Percentiles rank a stretch among this genome's conserved stretches.
Conservation (phyloP, 257 asterid species). For the Agastache rugosa region DNA sequence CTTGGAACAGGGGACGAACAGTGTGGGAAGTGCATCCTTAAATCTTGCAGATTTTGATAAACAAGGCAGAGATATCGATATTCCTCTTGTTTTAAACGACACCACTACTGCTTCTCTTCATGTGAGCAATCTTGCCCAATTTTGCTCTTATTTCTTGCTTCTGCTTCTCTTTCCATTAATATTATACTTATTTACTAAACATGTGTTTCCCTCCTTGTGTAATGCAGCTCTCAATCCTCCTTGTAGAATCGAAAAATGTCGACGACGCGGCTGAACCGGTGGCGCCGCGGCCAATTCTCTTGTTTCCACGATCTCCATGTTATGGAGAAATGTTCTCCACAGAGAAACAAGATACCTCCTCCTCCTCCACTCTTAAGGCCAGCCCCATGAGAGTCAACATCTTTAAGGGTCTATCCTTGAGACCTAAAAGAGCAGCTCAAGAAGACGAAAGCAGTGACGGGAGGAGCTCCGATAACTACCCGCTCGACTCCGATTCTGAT, state of each 20-base stretch:
- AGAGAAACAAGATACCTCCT: conserved; percentile 43
- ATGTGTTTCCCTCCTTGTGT: neutral
- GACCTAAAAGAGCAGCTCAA: conserved; percentile 47
- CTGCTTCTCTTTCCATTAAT: neutral
- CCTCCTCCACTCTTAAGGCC: conserved; percentile 38
- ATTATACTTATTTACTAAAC: neutral
- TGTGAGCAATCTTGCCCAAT: conserved; percentile 48
- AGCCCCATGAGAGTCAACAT: conserved; percentile 53
- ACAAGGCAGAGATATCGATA: conserved; percentile 42
- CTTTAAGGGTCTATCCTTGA: conserved; percentile 50
- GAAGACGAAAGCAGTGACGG: conserved; percentile 74
- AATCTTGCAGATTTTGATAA: conserved; percentile 62
- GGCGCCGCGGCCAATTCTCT: conserved; percentile 40
- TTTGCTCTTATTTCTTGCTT: neutral
- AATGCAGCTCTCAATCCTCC: conserved; percentile 60
- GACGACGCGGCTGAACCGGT: conserved; percentile 49
- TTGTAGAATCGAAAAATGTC: conserved; percentile 47
- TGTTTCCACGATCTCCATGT: conserved; percentile 58
- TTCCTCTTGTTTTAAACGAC: conserved; percentile 47
- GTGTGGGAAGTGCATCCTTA: conserved; percentile 51
- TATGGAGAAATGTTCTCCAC: conserved; percentile 49
- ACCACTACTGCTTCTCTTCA: conserved; percentile 42
- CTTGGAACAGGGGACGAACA: conserved; percentile 47
- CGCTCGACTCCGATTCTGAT: conserved; percentile 55
- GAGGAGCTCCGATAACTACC: conserved; percentile 56